phyloP scores from a whole-genome alignment of 805 yeast genomes.

The Blastobotrys attinorum region DNA sequence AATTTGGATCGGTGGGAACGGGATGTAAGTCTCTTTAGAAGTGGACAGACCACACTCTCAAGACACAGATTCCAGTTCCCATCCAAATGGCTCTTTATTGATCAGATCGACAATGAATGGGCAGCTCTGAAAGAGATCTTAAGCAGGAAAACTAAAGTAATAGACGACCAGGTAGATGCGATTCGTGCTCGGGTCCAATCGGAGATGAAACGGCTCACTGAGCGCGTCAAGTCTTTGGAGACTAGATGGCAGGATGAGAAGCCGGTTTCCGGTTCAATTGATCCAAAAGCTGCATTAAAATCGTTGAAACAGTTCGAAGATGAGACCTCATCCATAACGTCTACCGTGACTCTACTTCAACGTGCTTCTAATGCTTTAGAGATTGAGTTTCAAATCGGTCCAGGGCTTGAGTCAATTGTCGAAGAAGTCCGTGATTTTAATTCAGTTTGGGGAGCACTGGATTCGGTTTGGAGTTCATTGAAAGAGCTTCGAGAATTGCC shows the following conservation, averaged over 20 bases:
- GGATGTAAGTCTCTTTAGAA: slow-evolving; percentile 19
- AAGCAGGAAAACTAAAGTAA: slow-evolving; percentile 27
- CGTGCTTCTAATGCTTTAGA: slow-evolving; percentile 32
- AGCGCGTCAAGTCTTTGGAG: slow-evolving; percentile 26
- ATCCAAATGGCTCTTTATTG: slow-evolving; percentile 48
- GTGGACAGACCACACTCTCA: slow-evolving; percentile 36
- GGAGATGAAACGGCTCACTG: slow-evolving; percentile 34
- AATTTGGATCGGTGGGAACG: slow-evolving; percentile 20
- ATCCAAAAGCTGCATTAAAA: slow-evolving; percentile 21
- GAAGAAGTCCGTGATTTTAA: slow-evolving; percentile 51
- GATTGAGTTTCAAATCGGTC: slow-evolving; percentile 26
- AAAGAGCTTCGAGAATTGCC: slow-evolving; percentile 33
- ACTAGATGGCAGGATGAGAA: slow-evolving; percentile 40
- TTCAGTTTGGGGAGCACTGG: slow-evolving; percentile 57
- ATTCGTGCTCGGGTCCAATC: slow-evolving; percentile 36
- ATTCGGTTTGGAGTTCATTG: slow-evolving; percentile 41
- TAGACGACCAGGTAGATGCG: slow-evolving; percentile 37
- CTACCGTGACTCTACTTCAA: slow-evolving; percentile 19
- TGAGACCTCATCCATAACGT: slow-evolving; percentile 10
- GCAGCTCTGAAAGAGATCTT: slow-evolving; percentile 36
- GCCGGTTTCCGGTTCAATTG: slow-evolving; percentile 25
- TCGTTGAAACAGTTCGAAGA: slow-evolving; percentile 24
- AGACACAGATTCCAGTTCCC: slow-evolving; percentile 43
- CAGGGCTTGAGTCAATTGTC: slow-evolving; percentile 27
- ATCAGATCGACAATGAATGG: slow-evolving; percentile 50